Conservation (phyloP, 2,329 filamentous ascomycete species). For the Trichoderma sp. region DNA sequence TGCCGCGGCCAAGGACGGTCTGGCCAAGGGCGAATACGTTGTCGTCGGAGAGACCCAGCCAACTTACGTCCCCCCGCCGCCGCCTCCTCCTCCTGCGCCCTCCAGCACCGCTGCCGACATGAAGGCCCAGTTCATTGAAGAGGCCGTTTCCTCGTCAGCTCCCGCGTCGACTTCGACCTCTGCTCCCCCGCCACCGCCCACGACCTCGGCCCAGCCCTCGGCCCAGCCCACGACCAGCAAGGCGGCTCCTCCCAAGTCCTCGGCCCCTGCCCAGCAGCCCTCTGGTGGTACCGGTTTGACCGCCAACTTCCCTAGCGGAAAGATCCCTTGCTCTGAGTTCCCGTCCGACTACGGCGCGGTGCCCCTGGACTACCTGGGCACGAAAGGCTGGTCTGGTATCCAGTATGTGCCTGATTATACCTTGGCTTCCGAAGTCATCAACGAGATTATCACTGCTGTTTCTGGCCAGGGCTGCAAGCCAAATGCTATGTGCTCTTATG, state of each 20-base stretch:
- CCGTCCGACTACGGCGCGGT: conserved; percentile 81
- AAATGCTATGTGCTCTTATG: conserved; percentile 83
- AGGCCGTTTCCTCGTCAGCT: conserved; percentile 29
- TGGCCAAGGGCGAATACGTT: conserved; percentile 70
- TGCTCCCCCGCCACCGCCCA: conserved; percentile 21
- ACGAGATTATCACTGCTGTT: conserved; percentile 64
- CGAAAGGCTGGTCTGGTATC: conserved; percentile 78
- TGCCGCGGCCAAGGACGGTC: conserved; percentile 68
- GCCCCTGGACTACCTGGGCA: conserved; percentile 64
- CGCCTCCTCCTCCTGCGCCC: conserved; percentile 30
- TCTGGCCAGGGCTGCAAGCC: conserved; percentile 61
- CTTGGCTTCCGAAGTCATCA: conserved; percentile 56
- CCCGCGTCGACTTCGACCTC: conserved; percentile 29
- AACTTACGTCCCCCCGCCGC: conserved; percentile 50
- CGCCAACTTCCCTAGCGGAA: conserved; percentile 72
- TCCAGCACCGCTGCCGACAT: conserved; percentile 37
- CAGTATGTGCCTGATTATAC: conserved; percentile 62
- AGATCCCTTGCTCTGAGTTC: conserved; percentile 70
- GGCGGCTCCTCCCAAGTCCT: conserved; percentile 28
- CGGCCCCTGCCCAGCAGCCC: neutral
- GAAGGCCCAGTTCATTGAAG: conserved; percentile 55
- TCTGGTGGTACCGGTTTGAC: conserved; percentile 55
- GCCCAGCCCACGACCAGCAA: conserved; percentile 34
- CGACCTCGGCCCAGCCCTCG: conserved; percentile 24
- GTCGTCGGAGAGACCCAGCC: conserved; percentile 62